These are phyloP conservation scores for Boletus rufocinnamomeus DNA, from an alignment of 768 basidiomycete species.

Conservation along the genomic window DNA sequence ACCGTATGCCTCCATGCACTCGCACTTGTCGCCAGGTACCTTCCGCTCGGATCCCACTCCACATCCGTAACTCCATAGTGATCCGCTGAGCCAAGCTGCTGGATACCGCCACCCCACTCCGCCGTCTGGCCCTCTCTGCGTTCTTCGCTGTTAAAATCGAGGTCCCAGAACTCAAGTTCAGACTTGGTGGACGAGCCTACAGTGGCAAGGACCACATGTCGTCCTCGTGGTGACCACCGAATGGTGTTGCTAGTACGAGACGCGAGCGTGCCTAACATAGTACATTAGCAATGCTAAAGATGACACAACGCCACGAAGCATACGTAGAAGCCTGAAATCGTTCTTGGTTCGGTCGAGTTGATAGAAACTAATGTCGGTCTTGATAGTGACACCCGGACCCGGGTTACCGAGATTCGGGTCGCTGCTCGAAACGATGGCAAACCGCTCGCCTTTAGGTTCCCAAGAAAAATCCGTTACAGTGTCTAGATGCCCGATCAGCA, in stretches of 20 bases:
- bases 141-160: constrained; percentile 80
- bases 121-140: constrained; percentile 46
- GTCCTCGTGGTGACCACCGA: constrained; percentile 94
- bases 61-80: constrained; percentile 98
- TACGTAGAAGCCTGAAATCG: constrained; percentile 90
- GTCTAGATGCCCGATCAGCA: constrained; percentile 49
- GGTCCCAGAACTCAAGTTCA: constrained; percentile 98
- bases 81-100: constrained; percentile 82
- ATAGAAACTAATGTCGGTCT: constrained; percentile 96
- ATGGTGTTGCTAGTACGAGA: constrained; percentile 89
- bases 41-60: constrained; percentile 97
- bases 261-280: constrained; percentile 64
- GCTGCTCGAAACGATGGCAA: constrained; percentile 90
- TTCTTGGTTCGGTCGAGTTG: constrained; percentile 91
- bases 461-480: constrained; percentile 95
- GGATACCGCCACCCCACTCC: constrained; percentile 87
- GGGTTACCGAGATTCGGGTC: constrained; percentile 93
- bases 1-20: constrained; percentile 96
- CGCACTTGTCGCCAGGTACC: constrained; percentile 90
- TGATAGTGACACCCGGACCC: constrained; percentile 89
- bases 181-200: constrained; percentile 95
- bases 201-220: constrained; percentile 94
- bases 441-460: constrained; percentile 98
- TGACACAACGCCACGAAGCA: constrained; percentile 27
- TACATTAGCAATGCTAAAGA: constrained; percentile 8